A percentile compares a stretch with the other conserved stretches of the same genome.
These are phyloP conservation scores for Aquilaria yunnanensis DNA, from an alignment of 345 rosid species.

Conservation along the genomic window DNA sequence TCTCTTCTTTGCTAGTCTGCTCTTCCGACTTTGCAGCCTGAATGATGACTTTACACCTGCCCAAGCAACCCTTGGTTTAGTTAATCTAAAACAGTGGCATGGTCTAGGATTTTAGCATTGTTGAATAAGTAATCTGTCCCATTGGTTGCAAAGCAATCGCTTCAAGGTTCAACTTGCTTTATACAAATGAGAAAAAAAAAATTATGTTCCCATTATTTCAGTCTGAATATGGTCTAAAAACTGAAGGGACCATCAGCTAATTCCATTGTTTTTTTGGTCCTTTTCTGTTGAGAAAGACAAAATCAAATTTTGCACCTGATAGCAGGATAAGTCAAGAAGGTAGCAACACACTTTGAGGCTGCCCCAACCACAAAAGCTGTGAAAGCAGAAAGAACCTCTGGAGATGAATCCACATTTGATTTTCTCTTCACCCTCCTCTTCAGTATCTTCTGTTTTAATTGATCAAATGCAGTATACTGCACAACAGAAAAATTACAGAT, in stretches of 20 bases:
- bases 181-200: neutral
- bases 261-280: too few relatives aligned
- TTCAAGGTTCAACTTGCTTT: neutral
- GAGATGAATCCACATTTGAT: constrained; percentile 33
- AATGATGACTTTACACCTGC: constrained; percentile 86
- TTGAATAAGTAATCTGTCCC: too few relatives aligned
- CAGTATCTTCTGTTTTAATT: constrained; percentile 68
- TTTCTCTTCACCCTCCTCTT: constrained; percentile 24
- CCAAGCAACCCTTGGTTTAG: constrained; percentile 5
- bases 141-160: neutral
- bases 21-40: constrained; percentile 69
- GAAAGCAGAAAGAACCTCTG: constrained; percentile 65
- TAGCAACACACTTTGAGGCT: constrained; percentile 78
- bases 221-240: too few relatives aligned
- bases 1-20: constrained; percentile 26
- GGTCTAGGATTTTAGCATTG: neutral
- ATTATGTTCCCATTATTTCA: neutral
- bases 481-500: constrained; percentile 10
- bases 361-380: constrained; percentile 88
- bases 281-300: neutral
- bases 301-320: constrained; percentile 46
- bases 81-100: neutral
- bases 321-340: constrained; percentile 82
- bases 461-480: constrained; percentile 95
- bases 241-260: too few relatives aligned